Conservation (phyloP, 2,329 filamentous ascomycete species). For the Diaporthe citriasiana region DNA sequence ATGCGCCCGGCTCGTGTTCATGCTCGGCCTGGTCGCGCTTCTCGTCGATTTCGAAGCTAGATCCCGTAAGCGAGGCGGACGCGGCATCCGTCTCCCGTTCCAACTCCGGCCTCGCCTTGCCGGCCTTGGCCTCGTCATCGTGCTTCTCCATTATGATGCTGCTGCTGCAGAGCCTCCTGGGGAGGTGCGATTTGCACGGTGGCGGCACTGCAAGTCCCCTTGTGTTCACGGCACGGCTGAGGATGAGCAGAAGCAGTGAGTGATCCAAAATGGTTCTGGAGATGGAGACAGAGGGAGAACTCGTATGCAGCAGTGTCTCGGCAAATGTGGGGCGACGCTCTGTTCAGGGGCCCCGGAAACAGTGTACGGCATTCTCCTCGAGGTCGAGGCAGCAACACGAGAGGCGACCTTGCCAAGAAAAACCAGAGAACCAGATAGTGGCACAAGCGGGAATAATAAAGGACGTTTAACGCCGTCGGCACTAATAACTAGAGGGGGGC, state of each 20-base stretch:
- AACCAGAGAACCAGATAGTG: neutral
- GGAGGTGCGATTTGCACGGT: neutral
- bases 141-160: constrained; percentile 21
- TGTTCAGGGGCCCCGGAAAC: neutral
- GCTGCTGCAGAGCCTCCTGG: neutral
- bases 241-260: neutral
- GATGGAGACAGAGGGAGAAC: neutral
- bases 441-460: neutral
- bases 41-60: constrained; percentile 37
- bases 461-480: neutral
- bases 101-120: neutral
- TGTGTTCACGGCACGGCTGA: neutral
- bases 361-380: neutral
- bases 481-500: neutral
- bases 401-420: constrained; percentile 3
- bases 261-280: neutral
- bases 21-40: constrained; percentile 2
- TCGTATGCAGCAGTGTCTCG: neutral
- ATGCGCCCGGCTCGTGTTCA: neutral
- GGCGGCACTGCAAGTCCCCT: neutral
- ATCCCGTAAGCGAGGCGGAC: constrained; percentile 28
- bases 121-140: constrained; percentile 19
- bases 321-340: neutral
- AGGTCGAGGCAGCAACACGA: neutral
- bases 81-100: neutral